Base-by-base conservation (phyloP, 192 early-diverging fungal species). In the Umbelopsis isabellina region DNA sequence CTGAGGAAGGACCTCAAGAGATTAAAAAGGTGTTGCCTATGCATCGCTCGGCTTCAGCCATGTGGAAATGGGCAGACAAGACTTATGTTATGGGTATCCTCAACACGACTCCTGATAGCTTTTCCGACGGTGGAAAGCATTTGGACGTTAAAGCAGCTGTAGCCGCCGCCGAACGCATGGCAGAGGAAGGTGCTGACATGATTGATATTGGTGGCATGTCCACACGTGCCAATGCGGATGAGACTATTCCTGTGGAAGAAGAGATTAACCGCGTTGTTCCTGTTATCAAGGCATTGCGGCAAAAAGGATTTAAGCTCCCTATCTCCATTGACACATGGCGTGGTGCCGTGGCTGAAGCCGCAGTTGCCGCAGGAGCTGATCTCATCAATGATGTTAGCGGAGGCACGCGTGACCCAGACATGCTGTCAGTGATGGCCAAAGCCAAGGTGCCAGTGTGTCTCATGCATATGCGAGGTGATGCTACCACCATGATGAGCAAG, bases 381-480 rank as follows among this genome's bases (percentile, higher is more conserved):
- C 82, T 98, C 45, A 88, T 99, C 79, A 99, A 99, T 76, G 97
- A 99, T 75, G 92, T 99, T 16, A 91, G 90, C 7, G 97, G 94
- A n/a, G 97, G 95, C 15, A 69, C 67, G 47, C 80, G 85, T 25
- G 97, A 99, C 67, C 78, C 89, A 0, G 74, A 80, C 4, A 98
- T 99, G 94, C 80, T 93, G 37, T 67, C 84, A 10, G 86, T 92
- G 21, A 89, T 93, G 78, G 94, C 94, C 7, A 82, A 91, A 68
- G 78, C 79, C 69, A 84, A 90, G 53, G 91, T 92, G 11, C 97
- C 97, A 18, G 87, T 95, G 10, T 91, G 94, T 71, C 75, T 98
- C 76, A 98, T 98, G 96, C 97, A 99, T 74, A 98, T 97, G 96
- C 91, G 97, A n/a, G 97, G 97, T 23, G 86, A 87, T 66, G 88